Evolutionary conservation across 768 basidiomycete genomes (phyloP).

Genomic region (Macrolepiota dolichaula): DNA sequence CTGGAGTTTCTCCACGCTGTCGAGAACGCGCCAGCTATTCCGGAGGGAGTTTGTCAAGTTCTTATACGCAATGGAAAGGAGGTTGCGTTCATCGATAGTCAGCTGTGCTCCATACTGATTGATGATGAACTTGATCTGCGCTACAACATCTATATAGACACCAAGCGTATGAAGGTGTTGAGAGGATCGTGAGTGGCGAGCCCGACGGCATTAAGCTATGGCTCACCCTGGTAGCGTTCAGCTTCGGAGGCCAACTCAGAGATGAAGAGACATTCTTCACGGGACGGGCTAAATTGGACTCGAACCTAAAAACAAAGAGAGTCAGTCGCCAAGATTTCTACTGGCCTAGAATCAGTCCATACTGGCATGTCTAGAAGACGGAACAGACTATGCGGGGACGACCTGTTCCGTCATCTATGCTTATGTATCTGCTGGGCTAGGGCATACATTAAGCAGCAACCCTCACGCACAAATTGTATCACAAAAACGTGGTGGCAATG

Average conservation of each 20-base stretch:
- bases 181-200: background rate
- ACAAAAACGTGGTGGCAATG: slow-evolving; percentile 11
- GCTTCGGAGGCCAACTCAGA: slow-evolving; percentile 87
- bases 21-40: slow-evolving; percentile 81
- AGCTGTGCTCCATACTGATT: slow-evolving; percentile 64
- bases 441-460: background rate
- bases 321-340: background rate
- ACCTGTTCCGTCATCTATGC: background rate
- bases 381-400: background rate
- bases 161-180: background rate
- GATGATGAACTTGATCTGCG: slow-evolving; percentile 75
- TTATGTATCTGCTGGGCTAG: slow-evolving; percentile 12
- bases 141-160: slow-evolving; percentile 58
- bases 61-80: slow-evolving; percentile 89
- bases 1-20: slow-evolving; percentile 71
- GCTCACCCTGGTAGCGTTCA: slow-evolving; percentile 82
- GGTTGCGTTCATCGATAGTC: slow-evolving; percentile 82
- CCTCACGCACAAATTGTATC: background rate
- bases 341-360: background rate
- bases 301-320: background rate
- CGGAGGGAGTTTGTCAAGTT: slow-evolving; percentile 82
- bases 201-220: background rate
- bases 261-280: slow-evolving; percentile 49
- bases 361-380: slow-evolving; percentile 14
- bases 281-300: slow-evolving; percentile 14